Percentiles rank a stretch among this genome's conserved stretches.
These are phyloP conservation scores for Lecanosticta acicola DNA, from an alignment of 2,329 filamentous ascomycete species.

Conservation along the genomic window DNA sequence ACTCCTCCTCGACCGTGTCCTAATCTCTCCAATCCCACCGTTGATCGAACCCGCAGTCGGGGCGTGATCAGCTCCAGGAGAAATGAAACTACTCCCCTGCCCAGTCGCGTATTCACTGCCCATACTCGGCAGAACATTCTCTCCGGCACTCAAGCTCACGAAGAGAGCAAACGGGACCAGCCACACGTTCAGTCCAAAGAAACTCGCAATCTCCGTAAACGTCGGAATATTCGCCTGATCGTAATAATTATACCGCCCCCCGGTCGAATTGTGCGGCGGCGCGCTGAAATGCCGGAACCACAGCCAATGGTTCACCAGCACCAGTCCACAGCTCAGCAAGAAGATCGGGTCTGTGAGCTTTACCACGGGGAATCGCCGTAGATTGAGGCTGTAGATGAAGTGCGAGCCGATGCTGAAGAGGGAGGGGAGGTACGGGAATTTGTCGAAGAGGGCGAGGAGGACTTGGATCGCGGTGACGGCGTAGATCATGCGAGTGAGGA, in stretches of 20 bases:
- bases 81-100: conserved; percentile 47
- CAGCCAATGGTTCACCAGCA: conserved; percentile 84
- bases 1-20: conserved; percentile 44
- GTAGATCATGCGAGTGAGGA: conserved; percentile 84
- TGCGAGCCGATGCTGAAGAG: conserved; percentile 74
- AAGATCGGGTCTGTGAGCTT: conserved; percentile 85
- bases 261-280: conserved; percentile 46
- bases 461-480: conserved; percentile 67
- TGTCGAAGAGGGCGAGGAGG: conserved; percentile 71
- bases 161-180: conserved; percentile 92
- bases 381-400: conserved; percentile 80
- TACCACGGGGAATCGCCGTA: conserved; percentile 69
- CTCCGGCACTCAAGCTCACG: conserved; percentile 85
- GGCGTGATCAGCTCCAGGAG: conserved; percentile 37
- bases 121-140: conserved; percentile 92
- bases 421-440: conserved; percentile 73
- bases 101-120: conserved; percentile 67
- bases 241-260: conserved; percentile 44
- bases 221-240: conserved; percentile 55
- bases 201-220: conserved; percentile 92
- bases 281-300: conserved; percentile 92
- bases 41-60: conserved; percentile 29
- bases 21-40: conserved; percentile 32
- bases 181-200: conserved; percentile 96
- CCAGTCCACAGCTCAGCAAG: conserved; percentile 73